Evolutionary conservation across 139 green algal genomes (phyloP).

Genomic region (Volvox africanus): DNA sequence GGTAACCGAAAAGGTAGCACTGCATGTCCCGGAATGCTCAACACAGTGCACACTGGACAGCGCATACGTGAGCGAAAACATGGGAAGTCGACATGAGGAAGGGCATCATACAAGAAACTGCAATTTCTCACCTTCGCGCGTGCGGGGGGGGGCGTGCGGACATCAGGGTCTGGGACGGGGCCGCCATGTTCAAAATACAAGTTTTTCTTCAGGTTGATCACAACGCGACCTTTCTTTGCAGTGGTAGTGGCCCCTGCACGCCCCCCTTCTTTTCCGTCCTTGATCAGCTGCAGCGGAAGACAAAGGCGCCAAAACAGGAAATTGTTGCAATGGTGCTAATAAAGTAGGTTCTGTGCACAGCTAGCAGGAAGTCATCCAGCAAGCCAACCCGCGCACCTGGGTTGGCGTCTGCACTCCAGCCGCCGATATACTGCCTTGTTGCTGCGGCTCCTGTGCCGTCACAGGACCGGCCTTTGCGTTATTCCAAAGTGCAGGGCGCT

Average conservation of each 20-base stretch:
- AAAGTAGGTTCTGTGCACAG: neutral
- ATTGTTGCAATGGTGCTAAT: neutral
- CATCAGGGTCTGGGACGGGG: conserved; percentile 69
- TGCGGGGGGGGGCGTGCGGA: conserved; percentile 81
- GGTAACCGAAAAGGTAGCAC: no score
- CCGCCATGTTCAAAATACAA: conserved; percentile 80
- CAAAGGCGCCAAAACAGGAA: neutral
- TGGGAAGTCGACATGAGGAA: no score
- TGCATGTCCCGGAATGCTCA: no score
- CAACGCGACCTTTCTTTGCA: conserved; percentile 71
- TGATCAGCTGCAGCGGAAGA: neutral
- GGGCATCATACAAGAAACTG: neutral
- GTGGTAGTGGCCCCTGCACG: neutral
- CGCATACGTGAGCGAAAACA: no score
- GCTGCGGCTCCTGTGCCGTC: neutral
- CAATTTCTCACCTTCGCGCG: conserved; percentile 69
- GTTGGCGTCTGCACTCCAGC: neutral
- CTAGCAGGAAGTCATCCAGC: neutral
- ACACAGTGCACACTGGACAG: no score
- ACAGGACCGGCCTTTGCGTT: neutral
- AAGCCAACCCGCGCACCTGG: neutral
- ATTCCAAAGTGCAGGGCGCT: conserved; percentile 2
- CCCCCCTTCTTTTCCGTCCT: neutral
- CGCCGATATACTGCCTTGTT: neutral
- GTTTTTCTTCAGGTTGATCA: conserved; percentile 84